A percentile compares a stretch with the other conserved stretches of the same genome.
Conservation (phyloP, 331 rosid genomes). For the Pyracantha coccinea region DNA sequence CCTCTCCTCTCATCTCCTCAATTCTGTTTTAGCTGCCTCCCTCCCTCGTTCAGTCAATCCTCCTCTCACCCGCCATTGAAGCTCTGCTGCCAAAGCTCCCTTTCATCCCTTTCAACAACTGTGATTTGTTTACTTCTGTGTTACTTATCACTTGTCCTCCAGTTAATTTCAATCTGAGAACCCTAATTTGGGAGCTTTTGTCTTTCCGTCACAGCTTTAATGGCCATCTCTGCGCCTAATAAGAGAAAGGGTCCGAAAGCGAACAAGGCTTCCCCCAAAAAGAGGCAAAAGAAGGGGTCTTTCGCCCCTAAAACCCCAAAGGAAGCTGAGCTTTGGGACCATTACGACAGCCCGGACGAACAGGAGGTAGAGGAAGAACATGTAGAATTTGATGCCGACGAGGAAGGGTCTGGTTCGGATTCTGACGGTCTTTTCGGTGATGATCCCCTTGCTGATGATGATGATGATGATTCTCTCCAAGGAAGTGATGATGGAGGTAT, state of each 20-base stretch:
- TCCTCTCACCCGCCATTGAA: background rate
- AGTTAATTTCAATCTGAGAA: background rate
- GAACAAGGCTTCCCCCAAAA: constrained; percentile 23
- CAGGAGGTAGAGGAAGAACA: constrained; percentile 7
- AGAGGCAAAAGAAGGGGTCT: constrained; percentile 39
- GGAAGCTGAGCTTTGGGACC: constrained; percentile 22
- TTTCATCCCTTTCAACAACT: background rate
- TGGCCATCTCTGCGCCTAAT: constrained; percentile 36
- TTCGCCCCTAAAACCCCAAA: constrained; percentile 24
- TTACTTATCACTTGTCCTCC: background rate
- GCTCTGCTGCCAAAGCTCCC: background rate
- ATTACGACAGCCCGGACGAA: constrained; percentile 32
- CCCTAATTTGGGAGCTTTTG: background rate
- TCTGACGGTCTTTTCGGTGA: constrained; percentile 59
- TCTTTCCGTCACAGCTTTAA: constrained; percentile 9
- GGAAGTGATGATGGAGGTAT: constrained; percentile 64
- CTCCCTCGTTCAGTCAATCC: background rate
- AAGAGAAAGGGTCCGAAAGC: constrained; percentile 39
- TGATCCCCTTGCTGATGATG: constrained; percentile 29
- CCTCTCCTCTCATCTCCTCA: background rate
- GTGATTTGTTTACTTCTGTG: background rate
- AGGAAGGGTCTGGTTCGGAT: constrained; percentile 32
- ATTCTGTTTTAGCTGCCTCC: background rate
- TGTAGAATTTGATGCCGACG: constrained; percentile 22
- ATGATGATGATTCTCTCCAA: constrained; percentile 52